Base-by-base conservation (phyloP, 73 alveolate species). In the Paramecium sonneborni region DNA sequence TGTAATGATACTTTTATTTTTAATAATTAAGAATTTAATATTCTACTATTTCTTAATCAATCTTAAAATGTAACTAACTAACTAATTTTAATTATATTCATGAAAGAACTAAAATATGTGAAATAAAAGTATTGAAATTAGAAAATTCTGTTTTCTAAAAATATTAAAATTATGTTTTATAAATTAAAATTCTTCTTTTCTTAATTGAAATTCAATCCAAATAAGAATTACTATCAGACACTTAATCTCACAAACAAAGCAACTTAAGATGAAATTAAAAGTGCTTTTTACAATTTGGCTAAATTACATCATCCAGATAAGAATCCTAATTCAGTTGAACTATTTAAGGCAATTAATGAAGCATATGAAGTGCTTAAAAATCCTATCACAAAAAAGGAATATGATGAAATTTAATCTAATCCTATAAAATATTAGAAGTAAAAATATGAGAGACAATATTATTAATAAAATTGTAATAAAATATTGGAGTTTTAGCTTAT, bases 291-390 rank as follows among this genome's bases (percentile, higher is more conserved):
- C 20, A 85, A 85, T 12, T 37, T 85, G 10, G 86, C 84, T 1
- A 57, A 85, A 57, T 57, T 62, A 23, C 62, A 62, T 62, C 87
- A 85, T 35, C 93, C 57, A 12, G 86, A 85, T 85, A 26, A 23
- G 5, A 85, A 85, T 57, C 56, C 70, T 10, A 15, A 57, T 57
- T n/a, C 32, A 23, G 55, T 55, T 1, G 93, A 85, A 20, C 26
- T 57, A 57, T 85, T 85, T 20, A 67, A 67, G 2, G 18, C 48
- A 28, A 62, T 37, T 10, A 35, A 86, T 30, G 58, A 58, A 76
- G 74, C 86, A 5, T 57, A 85, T 57, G 93, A 57, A 41, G 35
- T 57, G 38, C 84, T 85, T 57, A 57, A 74, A 8, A 14, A 85
- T 58, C 84, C 62, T 23, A 30, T 18, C 30, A 35, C 70, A 11